Percentiles rank a stretch among this genome's conserved stretches.
Evolutionary conservation across 129 eudicot species (phyloP).

Genomic region (Escallonia herrerae): DNA sequence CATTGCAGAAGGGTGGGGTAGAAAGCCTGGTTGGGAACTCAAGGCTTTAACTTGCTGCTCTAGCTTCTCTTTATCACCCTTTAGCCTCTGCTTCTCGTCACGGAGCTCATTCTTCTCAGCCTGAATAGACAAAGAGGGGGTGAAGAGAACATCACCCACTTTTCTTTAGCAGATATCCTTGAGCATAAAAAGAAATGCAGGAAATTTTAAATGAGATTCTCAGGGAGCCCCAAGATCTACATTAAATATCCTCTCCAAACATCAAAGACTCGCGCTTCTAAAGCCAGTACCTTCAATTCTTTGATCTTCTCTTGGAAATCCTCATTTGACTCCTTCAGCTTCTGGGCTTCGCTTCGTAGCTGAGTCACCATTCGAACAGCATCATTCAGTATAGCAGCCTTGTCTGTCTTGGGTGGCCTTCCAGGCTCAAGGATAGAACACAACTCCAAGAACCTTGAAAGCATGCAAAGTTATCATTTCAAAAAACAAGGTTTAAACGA

Average conservation of each 20-base stretch:
- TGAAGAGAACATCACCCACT: neutral
- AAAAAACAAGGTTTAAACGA: neutral
- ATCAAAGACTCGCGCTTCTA: neutral
- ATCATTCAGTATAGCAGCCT: slow-evolving; percentile 52
- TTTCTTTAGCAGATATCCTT: neutral
- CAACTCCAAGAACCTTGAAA: slow-evolving; percentile 62
- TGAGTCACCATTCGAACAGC: slow-evolving; percentile 68
- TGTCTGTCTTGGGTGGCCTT: slow-evolving; percentile 66
- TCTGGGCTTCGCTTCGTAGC: slow-evolving; percentile 53
- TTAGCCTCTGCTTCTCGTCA: slow-evolving; percentile 66
- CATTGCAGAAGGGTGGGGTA: slow-evolving; percentile 50
- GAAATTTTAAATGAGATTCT: neutral
- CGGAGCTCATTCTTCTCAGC: slow-evolving; percentile 81
- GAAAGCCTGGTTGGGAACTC: slow-evolving; percentile 43
- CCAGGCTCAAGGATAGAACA: slow-evolving; percentile 70
- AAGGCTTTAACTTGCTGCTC: slow-evolving; percentile 60
- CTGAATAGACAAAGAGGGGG: slow-evolving; percentile 16
- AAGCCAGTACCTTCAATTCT: slow-evolving; percentile 51
- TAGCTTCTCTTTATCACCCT: slow-evolving; percentile 61
- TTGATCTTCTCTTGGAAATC: slow-evolving; percentile 63
- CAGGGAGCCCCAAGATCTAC: neutral
- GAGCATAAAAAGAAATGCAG: neutral
- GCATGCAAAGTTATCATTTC: slow-evolving; percentile 11
- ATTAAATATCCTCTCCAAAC: neutral
- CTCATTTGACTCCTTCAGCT: slow-evolving; percentile 50